phyloP scores from a whole-genome alignment of 306 rosid species.

The Vigna unguiculata region DNA sequence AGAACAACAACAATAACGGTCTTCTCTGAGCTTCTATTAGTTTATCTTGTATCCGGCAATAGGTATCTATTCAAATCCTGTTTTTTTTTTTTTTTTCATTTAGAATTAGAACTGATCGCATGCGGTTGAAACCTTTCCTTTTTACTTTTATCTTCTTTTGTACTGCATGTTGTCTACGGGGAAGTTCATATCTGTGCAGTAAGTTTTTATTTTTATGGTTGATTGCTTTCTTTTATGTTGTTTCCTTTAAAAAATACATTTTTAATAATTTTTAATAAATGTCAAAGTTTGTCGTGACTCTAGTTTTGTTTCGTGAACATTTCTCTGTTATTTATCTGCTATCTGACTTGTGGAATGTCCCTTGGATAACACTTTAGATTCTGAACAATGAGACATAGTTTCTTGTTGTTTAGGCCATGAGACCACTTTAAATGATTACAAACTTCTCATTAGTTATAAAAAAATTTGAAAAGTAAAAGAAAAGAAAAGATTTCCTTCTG shows the following conservation, averaged over 20 bases:
- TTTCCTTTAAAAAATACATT: background rate
- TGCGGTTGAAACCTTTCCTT: background rate
- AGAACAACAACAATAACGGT: background rate
- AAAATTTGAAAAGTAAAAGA: background rate
- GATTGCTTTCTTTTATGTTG: background rate
- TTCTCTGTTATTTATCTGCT: conserved; percentile 3
- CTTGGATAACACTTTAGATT: background rate
- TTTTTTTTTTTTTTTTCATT: conserved; percentile 29
- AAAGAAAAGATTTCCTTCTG: background rate
- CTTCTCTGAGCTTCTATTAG: background rate
- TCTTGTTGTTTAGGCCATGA: conserved; percentile 1
- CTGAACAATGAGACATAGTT: background rate
- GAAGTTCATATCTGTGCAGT: background rate
- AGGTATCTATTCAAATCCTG: background rate
- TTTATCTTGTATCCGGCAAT: conserved; percentile 8
- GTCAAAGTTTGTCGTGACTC: background rate
- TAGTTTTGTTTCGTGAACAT: background rate
- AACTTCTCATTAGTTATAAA: background rate
- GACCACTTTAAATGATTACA: background rate
- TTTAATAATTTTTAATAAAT: background rate
- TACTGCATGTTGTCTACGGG: background rate
- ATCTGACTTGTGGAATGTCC: background rate
- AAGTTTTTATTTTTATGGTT: background rate
- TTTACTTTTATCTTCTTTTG: conserved; percentile 14
- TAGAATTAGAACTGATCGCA: background rate